A percentile compares a stretch with the other conserved stretches of the same genome.
phyloP scores from a whole-genome alignment of 2,329 filamentous ascomycete species.

The Anthostomella pinea region DNA sequence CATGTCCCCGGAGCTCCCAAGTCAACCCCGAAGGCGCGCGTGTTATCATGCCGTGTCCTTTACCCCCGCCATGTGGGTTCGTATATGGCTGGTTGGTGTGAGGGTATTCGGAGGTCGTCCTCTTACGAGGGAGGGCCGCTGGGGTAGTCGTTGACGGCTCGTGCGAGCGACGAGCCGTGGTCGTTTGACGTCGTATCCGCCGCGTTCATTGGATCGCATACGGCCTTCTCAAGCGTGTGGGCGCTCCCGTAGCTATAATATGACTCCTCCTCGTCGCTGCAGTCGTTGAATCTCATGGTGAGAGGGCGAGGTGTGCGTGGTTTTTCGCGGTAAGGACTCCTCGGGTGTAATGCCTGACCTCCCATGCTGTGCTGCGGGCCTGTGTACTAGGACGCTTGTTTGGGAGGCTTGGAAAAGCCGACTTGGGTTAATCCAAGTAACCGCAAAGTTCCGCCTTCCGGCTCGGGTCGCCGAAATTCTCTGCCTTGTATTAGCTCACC shows the following conservation, averaged over 20 bases:
- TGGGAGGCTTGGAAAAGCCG: slow-evolving; percentile 6
- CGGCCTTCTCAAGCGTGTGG: slow-evolving; percentile 1
- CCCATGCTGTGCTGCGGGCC: slow-evolving; percentile 8
- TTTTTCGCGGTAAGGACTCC: slow-evolving; percentile 7
- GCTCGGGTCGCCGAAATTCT: slow-evolving; percentile 11
- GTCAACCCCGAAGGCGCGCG: slow-evolving; percentile 4
- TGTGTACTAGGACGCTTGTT: slow-evolving; percentile 6
- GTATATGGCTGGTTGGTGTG: slow-evolving; percentile 3
- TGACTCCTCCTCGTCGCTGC: slow-evolving; percentile 4
- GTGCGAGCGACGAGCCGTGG: slow-evolving; percentile 6
- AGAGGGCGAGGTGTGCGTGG: slow-evolving; percentile 9
- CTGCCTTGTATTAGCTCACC: slow-evolving; percentile 9
- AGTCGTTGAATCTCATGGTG: slow-evolving; percentile 8
- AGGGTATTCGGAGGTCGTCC: slow-evolving; percentile 6
- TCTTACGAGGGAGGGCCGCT: slow-evolving; percentile 6
- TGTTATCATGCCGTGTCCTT: slow-evolving; percentile 7
- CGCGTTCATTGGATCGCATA: slow-evolving; percentile 5
- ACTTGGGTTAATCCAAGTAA: slow-evolving; percentile 7
- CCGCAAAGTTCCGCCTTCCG: slow-evolving; percentile 5
- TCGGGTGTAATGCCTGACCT: slow-evolving; percentile 6
- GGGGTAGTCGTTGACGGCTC: slow-evolving; percentile 6
- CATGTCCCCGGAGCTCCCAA: slow-evolving; percentile 4
- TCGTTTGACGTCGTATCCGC: slow-evolving; percentile 5
- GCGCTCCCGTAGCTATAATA: slow-evolving; percentile 4
- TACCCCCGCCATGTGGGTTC: slow-evolving; percentile 5